Evolutionary conservation across 768 basidiomycete genomes (phyloP).

Genomic region (Auricularia sp.): DNA sequence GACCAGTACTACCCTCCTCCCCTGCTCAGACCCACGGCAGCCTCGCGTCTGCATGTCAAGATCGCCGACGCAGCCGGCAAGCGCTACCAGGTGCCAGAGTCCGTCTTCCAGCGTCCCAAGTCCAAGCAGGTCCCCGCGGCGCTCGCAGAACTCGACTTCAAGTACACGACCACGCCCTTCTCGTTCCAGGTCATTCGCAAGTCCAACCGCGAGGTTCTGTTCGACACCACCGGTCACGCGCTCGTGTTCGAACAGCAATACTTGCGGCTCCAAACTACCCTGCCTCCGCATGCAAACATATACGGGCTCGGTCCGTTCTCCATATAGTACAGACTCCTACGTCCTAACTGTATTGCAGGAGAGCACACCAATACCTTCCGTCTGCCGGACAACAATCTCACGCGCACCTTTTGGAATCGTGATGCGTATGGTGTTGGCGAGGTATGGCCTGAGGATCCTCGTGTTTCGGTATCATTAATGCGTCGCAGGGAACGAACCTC

Average conservation of each 20-base stretch:
- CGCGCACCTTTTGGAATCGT: slow-evolving; percentile 53
- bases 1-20: not conserved
- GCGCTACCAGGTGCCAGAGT: slow-evolving; percentile 59
- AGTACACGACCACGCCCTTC: slow-evolving; percentile 51
- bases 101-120: slow-evolving; percentile 47
- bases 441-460: not conserved
- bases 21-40: slow-evolving; percentile 20
- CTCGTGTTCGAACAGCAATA: slow-evolving; percentile 73
- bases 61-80: slow-evolving; percentile 47
- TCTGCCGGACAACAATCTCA: slow-evolving; percentile 35
- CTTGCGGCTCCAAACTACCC: slow-evolving; percentile 54
- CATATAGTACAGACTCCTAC: slow-evolving; percentile 18
- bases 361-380: slow-evolving; percentile 34
- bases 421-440: slow-evolving; percentile 40
- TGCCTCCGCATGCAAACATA: slow-evolving; percentile 55
- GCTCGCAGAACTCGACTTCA: slow-evolving; percentile 44
- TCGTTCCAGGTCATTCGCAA: slow-evolving; percentile 48
- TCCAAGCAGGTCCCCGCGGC: slow-evolving; percentile 21
- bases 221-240: slow-evolving; percentile 49
- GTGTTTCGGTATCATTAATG: slow-evolving; percentile 2
- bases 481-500: slow-evolving; percentile 50
- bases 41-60: slow-evolving; percentile 52
- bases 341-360: not conserved
- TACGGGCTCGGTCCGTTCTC: slow-evolving; percentile 71
- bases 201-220: slow-evolving; percentile 43